Evolutionary conservation across 768 basidiomycete species (phyloP).

Genomic region (Paxillus ammoniavirescens): DNA sequence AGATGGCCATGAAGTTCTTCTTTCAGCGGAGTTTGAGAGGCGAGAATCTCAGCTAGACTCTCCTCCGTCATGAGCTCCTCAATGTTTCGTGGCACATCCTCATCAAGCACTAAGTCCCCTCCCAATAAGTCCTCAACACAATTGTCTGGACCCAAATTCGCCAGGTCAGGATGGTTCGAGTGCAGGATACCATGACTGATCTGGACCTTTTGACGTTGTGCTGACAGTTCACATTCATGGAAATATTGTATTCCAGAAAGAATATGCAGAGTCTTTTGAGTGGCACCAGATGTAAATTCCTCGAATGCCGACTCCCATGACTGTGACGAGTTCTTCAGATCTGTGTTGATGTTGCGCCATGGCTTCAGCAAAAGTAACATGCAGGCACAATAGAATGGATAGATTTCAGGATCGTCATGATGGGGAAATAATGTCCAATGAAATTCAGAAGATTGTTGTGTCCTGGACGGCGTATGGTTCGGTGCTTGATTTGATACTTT

Average conservation of each 20-base stretch:
- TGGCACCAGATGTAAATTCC: constrained; percentile 4
- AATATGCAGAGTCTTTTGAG: background rate
- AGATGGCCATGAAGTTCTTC: background rate
- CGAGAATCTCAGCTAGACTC: background rate
- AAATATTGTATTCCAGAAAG: constrained; percentile 35
- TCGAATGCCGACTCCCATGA: constrained; percentile 25
- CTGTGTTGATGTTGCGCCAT: constrained; percentile 25
- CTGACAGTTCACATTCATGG: constrained; percentile 17
- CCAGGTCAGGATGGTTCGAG: too few species aligned
- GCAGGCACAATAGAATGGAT: constrained; percentile 33
- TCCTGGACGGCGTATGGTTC: constrained; percentile 18
- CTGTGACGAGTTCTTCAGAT: constrained; percentile 21
- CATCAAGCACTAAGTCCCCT: background rate
- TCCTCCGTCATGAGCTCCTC: background rate
- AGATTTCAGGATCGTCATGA: constrained; percentile 18
- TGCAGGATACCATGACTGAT: too few species aligned
- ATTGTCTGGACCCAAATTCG: background rate
- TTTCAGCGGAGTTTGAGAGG: background rate
- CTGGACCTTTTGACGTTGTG: background rate
- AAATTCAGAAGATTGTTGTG: constrained; percentile 37
- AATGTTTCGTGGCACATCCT: too few species aligned
- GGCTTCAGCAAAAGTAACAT: constrained; percentile 38
- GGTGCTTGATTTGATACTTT: constrained; percentile 1
- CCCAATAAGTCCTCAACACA: background rate
- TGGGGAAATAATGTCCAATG: constrained; percentile 36